These are phyloP conservation scores for Dichotomocladium elegans DNA, from an alignment of 371 early-diverging fungal species.

Conservation along the genomic window DNA sequence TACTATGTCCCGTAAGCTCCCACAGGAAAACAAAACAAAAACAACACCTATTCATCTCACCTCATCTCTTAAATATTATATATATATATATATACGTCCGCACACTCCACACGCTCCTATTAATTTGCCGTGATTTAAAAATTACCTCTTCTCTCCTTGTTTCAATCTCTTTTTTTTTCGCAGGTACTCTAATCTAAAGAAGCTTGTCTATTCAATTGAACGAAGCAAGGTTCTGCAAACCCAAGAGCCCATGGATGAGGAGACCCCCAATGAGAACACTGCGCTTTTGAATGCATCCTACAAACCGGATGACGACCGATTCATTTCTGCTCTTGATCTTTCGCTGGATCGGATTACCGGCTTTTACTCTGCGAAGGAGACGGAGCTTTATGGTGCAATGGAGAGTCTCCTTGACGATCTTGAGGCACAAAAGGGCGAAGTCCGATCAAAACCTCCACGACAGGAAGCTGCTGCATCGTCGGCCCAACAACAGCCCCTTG, in stretches of 20 bases:
- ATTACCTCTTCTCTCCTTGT: no score
- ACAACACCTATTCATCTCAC: background rate
- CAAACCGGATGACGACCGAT: conserved; percentile 49
- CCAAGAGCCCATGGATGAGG: conserved; percentile 18
- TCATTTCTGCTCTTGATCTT: conserved; percentile 70
- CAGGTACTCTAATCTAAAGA: conserved; percentile 82
- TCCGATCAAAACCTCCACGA: background rate
- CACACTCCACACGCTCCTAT: no score
- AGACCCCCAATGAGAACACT: conserved; percentile 38
- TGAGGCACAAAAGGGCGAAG: background rate
- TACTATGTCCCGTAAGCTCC: conserved; percentile 64
- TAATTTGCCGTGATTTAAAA: no score
- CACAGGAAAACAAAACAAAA: background rate
- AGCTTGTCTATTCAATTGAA: conserved; percentile 85
- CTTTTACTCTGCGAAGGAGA: conserved; percentile 84
- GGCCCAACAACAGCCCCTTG: conserved; percentile 26
- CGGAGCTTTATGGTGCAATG: conserved; percentile 67
- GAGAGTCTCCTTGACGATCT: conserved; percentile 34
- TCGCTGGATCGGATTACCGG: conserved; percentile 75
- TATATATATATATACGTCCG: no score
- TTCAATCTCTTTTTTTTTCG: no score
- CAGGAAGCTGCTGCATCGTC: background rate
- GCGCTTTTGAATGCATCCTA: conserved; percentile 28
- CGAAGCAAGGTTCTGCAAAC: conserved; percentile 60
- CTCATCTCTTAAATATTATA: no score